Evolutionary conservation across 2,329 filamentous ascomycete genomes (phyloP).

Genomic region (Pseudopyricularia cyperi): DNA sequence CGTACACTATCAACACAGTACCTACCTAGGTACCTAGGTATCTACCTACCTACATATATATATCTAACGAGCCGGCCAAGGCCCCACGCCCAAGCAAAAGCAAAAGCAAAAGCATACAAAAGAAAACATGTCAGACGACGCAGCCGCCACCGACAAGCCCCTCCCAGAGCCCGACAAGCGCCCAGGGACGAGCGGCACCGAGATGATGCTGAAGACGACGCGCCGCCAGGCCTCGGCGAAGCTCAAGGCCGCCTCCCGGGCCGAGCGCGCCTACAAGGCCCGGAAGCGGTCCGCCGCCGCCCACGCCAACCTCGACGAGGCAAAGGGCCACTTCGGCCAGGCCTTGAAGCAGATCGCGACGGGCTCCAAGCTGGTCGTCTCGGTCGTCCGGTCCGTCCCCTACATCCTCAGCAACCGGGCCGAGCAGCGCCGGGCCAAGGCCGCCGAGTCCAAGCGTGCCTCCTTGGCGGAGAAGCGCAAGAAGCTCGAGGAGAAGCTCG

Average conservation of each 20-base stretch:
- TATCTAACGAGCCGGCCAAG: no score
- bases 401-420: neutral
- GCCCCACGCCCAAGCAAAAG: no score
- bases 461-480: neutral
- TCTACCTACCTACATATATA: no score
- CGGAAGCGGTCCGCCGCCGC: slow-evolving; percentile 26
- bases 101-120: neutral
- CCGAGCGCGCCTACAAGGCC: slow-evolving; percentile 26
- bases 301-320: slow-evolving; percentile 22
- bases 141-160: slow-evolving; percentile 9
- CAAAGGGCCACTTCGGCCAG: slow-evolving; percentile 24
- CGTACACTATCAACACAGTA: no score
- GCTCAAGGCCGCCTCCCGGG: slow-evolving; percentile 22
- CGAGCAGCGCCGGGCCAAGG: slow-evolving; percentile 2
- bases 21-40: no score
- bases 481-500: slow-evolving; percentile 3
- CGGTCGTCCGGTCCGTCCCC: neutral
- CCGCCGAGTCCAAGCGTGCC: neutral
- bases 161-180: slow-evolving; percentile 13
- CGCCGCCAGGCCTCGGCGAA: slow-evolving; percentile 23
- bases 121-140: neutral
- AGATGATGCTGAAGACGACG: slow-evolving; percentile 24
- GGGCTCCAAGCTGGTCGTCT: neutral
- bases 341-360: slow-evolving; percentile 20
- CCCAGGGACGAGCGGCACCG: slow-evolving; percentile 28